These are phyloP conservation scores for Monosporascus cannonballus DNA, from an alignment of 2,329 filamentous ascomycete genomes.

Conservation along the genomic window DNA sequence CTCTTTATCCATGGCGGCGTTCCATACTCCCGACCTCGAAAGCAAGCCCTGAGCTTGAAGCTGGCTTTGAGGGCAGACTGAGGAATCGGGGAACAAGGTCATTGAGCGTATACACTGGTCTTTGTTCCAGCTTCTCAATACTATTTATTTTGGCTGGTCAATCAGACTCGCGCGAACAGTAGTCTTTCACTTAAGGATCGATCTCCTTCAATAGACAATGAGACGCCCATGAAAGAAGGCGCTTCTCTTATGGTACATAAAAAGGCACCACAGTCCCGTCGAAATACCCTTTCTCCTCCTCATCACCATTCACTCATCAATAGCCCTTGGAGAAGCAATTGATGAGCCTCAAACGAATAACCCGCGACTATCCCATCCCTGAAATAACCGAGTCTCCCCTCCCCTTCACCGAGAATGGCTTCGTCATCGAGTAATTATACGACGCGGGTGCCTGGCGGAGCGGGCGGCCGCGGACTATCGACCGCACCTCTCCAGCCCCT, in stretches of 20 bases:
- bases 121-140: not conserved
- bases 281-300: not conserved
- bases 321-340: not conserved
- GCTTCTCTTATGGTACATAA: not conserved
- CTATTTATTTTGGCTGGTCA: too few relatives aligned
- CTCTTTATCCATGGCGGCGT: not conserved
- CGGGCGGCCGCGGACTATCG: not conserved
- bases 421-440: constrained; percentile 4
- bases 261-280: not conserved
- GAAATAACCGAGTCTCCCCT: not conserved
- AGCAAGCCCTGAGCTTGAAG: not conserved
- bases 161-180: too few relatives aligned
- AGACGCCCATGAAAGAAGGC: too few relatives aligned
- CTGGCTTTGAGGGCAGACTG: not conserved
- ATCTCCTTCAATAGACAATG: too few relatives aligned
- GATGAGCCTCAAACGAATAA: not conserved
- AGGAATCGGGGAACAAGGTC: not conserved
- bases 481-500: not conserved
- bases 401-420: not conserved
- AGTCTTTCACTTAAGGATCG: too few relatives aligned
- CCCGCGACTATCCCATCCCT: not conserved
- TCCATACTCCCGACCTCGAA: not conserved
- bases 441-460: not conserved
- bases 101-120: not conserved
- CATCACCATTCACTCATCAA: not conserved